Evolutionary conservation across 2,329 filamentous ascomycete genomes (phyloP).

Genomic region (Leptographium galeiforme): DNA sequence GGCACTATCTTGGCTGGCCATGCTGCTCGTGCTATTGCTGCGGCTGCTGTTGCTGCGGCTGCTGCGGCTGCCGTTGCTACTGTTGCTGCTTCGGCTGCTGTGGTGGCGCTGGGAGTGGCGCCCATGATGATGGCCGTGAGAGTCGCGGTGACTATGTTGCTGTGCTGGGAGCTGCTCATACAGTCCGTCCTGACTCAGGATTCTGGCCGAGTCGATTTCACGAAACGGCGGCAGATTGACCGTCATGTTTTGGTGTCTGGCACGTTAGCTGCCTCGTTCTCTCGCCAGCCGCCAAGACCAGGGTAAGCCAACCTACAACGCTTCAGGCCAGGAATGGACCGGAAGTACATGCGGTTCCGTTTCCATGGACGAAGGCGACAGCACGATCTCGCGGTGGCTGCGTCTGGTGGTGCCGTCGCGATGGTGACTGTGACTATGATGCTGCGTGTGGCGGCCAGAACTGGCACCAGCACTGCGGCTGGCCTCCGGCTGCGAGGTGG

Average conservation of each 20-base stretch:
- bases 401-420: background rate
- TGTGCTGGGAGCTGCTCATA: background rate
- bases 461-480: too few relatives aligned
- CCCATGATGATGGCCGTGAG: too few relatives aligned
- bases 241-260: background rate
- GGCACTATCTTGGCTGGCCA: conserved; percentile 3
- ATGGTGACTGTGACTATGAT: background rate
- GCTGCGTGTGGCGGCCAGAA: background rate
- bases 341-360: conserved; percentile 7
- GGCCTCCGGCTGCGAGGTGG: background rate
- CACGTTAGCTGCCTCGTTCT: background rate
- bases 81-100: background rate
- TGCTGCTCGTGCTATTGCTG: conserved; percentile 5
- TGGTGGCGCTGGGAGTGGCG: background rate
- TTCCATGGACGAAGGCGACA: background rate
- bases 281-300: background rate
- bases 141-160: background rate
- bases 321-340: conserved; percentile 10
- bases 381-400: background rate
- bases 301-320: conserved; percentile 9
- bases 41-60: background rate
- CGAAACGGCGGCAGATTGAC: conserved; percentile 10
- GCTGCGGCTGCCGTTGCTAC: background rate
- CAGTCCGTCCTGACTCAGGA: conserved; percentile 5
- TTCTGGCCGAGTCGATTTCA: conserved; percentile 6